phyloP scores from a whole-genome alignment of 805 yeast genomes.

The Osmozyma mogii region DNA sequence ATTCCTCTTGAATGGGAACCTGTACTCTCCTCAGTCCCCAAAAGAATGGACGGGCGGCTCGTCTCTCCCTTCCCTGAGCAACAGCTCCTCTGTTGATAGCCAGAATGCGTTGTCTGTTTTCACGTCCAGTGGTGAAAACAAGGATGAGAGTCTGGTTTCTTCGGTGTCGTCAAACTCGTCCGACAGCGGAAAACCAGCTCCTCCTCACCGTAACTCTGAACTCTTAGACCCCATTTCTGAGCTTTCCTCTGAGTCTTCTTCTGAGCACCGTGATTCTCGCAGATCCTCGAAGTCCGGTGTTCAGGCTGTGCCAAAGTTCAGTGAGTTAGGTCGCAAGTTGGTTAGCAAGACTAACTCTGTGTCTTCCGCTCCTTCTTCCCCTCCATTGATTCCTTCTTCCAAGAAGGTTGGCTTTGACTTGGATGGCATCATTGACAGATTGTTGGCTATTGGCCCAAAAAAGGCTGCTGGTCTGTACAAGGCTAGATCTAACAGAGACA shows the following conservation, averaged over 20 bases:
- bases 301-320: slow-evolving; percentile 5
- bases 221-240: slow-evolving; percentile 2
- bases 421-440: slow-evolving; percentile 55
- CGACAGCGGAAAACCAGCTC: too few relatives aligned
- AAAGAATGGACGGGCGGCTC: slow-evolving; percentile 2
- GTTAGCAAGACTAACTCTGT: too few relatives aligned
- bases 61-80: slow-evolving; percentile 6
- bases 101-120: slow-evolving; percentile 32
- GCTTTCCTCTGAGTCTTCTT: slow-evolving; percentile 8
- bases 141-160: slow-evolving; percentile 33
- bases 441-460: slow-evolving; percentile 42
- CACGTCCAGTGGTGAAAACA: slow-evolving; percentile 20
- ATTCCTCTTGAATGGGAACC: slow-evolving; percentile 17
- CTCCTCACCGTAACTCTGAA: too few relatives aligned
- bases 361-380: slow-evolving; percentile 15
- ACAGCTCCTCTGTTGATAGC: slow-evolving; percentile 36
- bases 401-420: slow-evolving; percentile 37
- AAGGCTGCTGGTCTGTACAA: slow-evolving; percentile 7
- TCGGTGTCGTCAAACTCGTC: slow-evolving; percentile 16
- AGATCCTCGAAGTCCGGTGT: not conserved
- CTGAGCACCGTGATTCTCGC: slow-evolving; percentile 6
- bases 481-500: slow-evolving; percentile 26
- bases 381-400: slow-evolving; percentile 13
- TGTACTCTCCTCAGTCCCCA: slow-evolving; percentile 1
- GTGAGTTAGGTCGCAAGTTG: slow-evolving; percentile 1